phyloP scores from a whole-genome alignment of 441 rosid species.

The Capsella rubella region DNA sequence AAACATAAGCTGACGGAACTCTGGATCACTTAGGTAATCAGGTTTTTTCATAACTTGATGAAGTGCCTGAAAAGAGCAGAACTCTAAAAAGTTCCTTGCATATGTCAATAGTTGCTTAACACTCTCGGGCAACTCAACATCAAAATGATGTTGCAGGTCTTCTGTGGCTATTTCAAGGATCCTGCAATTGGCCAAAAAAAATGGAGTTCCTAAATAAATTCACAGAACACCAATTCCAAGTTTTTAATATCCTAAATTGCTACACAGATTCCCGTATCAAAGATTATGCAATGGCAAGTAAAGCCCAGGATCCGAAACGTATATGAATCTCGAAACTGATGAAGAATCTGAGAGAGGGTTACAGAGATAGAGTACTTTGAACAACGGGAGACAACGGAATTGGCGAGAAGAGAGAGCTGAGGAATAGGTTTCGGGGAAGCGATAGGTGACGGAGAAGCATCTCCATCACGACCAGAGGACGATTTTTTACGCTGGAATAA shows the following conservation, averaged over 20 bases:
- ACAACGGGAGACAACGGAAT: slow-evolving; percentile 89
- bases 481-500: slow-evolving; percentile 68
- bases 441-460: slow-evolving; percentile 46
- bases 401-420: slow-evolving; percentile 81
- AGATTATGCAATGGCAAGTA: too few relatives aligned
- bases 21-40: slow-evolving; percentile 70
- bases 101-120: slow-evolving; percentile 71
- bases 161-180: slow-evolving; percentile 67
- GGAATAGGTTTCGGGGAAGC: slow-evolving; percentile 71
- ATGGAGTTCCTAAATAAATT: background rate
- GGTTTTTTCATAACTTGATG: slow-evolving; percentile 51
- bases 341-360: background rate
- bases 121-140: slow-evolving; percentile 75
- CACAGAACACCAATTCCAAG: background rate
- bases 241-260: background rate
- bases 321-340: background rate
- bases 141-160: slow-evolving; percentile 73
- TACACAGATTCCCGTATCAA: background rate
- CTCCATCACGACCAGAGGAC: slow-evolving; percentile 46
- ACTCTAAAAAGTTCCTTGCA: slow-evolving; percentile 80
- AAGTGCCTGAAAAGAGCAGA: slow-evolving; percentile 78
- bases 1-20: slow-evolving; percentile 75
- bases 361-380: slow-evolving; percentile 58
- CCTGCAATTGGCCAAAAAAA: slow-evolving; percentile 44
- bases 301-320: slow-evolving; percentile 12